Evolutionary conservation across 2,329 filamentous ascomycete genomes (phyloP).

Genomic region (Allantophomopsis lycopodina): DNA sequence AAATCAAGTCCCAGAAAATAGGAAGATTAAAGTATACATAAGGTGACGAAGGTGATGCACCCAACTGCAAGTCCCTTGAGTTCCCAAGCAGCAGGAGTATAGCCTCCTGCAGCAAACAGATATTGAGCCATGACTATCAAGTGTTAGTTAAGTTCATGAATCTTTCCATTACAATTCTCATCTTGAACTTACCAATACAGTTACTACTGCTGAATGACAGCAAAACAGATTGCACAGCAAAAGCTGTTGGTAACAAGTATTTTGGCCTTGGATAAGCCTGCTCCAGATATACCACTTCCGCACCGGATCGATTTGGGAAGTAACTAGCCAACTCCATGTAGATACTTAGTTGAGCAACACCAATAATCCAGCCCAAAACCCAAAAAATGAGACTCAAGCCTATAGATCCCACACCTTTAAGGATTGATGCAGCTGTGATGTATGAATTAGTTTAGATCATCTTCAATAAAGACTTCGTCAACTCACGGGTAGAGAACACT

Average conservation of each 20-base stretch:
- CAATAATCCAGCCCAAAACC: slow-evolving; percentile 46
- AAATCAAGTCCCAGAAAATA: not conserved
- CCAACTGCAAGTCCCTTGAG: slow-evolving; percentile 53
- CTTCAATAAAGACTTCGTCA: no score
- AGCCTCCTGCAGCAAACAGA: slow-evolving; percentile 40
- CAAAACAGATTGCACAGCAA: slow-evolving; percentile 48
- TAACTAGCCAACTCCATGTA: slow-evolving; percentile 52
- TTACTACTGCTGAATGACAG: slow-evolving; percentile 55
- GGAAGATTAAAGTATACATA: slow-evolving; percentile 26
- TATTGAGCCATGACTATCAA: slow-evolving; percentile 42
- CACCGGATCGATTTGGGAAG: slow-evolving; percentile 52
- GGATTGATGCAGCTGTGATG: slow-evolving; percentile 37
- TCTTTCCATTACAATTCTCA: not conserved
- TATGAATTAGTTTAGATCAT: not conserved
- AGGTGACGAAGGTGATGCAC: slow-evolving; percentile 18
- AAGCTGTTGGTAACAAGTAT: slow-evolving; percentile 50
- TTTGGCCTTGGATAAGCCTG: slow-evolving; percentile 51
- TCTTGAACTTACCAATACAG: slow-evolving; percentile 27
- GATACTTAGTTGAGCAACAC: slow-evolving; percentile 36
- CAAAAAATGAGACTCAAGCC: slow-evolving; percentile 51
- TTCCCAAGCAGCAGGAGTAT: slow-evolving; percentile 42
- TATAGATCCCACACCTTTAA: slow-evolving; percentile 44
- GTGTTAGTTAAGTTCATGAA: not conserved
- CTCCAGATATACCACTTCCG: slow-evolving; percentile 55
- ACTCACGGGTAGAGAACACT: slow-evolving; percentile 49